Base-by-base conservation (phyloP, 1,284 basidiomycete genomes). In the Ustilago loliicola region DNA sequence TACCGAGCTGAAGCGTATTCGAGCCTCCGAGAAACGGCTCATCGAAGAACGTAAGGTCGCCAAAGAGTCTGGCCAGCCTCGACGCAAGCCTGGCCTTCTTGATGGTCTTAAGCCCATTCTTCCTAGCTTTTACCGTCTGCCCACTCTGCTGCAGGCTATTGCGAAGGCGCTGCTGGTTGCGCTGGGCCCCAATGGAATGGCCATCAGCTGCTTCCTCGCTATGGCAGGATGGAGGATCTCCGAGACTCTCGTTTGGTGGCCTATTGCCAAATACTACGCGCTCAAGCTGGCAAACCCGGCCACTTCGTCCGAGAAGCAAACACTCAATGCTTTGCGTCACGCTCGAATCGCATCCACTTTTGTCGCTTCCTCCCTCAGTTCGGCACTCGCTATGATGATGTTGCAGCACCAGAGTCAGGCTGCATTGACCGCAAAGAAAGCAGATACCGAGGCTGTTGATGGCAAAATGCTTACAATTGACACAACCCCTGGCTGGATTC, bases 181-280 rank as follows among this genome's bases (percentile, higher is more conserved):
- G 0, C 65, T 81, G 7, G 77, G 77, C 2, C 61, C 76, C 2
- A 57, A 68, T 36, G 81, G 81, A 1, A 80, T 81, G 77, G 80
- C 79, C 2, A 56, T 70, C 23, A 65, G 72, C 52, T 81, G 79
- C 48, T 70, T 75, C 29, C 53, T 77, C 7, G 81, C 79, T 13
- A 79, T 81, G 72, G 77, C 77, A 1, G 73, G 74, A 13, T 76
- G 70, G 61, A 58, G 62, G 30, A 61, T 80, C 47, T 79, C 77
- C 0, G 77, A 79, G 54, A 47, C 55, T 23, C 59, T 79, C 42
- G 63, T 79, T 30, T 79, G 77, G 77, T 79, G 77, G 77, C 77
- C 77, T 11, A 64, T 79, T 27, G 66, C 69, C 9, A 72, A 72
- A 55, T 75, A 75, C 65, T 79, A 72, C 40, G 66, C 73, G 2